These are phyloP conservation scores for Epithemia pelagica DNA, from an alignment of 108 stramenopile genomes.

Conservation along the genomic window DNA sequence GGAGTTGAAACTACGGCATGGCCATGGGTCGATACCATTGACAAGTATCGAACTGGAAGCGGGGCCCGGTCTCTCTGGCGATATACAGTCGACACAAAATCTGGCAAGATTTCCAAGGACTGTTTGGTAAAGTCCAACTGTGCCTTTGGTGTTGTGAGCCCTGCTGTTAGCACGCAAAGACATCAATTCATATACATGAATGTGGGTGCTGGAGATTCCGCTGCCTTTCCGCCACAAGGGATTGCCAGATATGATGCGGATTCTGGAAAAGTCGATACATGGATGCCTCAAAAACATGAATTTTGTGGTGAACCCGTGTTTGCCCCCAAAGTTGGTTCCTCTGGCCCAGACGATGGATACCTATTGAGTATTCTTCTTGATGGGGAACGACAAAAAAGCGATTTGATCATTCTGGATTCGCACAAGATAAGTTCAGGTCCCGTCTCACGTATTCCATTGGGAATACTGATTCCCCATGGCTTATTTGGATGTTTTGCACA, in stretches of 20 bases:
- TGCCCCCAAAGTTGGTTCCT: constrained; percentile 31
- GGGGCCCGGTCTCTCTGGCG: constrained; percentile 63
- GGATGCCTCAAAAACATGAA: constrained; percentile 66
- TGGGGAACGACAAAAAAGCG: constrained; percentile 42
- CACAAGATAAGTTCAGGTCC: constrained; percentile 50
- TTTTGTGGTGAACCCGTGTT: constrained; percentile 88
- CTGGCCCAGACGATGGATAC: constrained; percentile 61
- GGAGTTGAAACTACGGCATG: constrained; percentile 22
- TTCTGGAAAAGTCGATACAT: constrained; percentile 38
- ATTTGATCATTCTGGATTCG: constrained; percentile 58
- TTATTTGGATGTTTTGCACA: constrained; percentile 70
- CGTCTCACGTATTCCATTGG: constrained; percentile 59
- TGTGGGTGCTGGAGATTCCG: constrained; percentile 43
- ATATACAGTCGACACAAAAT: constrained; percentile 44
- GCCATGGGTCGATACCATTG: constrained; percentile 61
- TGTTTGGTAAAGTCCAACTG: constrained; percentile 47
- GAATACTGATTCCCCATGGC: constrained; percentile 73
- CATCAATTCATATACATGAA: constrained; percentile 67
- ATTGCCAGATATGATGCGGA: constrained; percentile 59
- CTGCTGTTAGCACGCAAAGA: constrained; percentile 41
- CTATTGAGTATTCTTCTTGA: constrained; percentile 59
- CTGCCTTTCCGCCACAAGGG: constrained; percentile 69
- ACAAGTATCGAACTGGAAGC: constrained; percentile 38
- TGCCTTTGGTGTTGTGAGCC: constrained; percentile 71
- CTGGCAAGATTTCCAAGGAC: constrained; percentile 46